A percentile compares a stretch with the other conserved stretches of the same genome.
Conservation (phyloP, 2,329 filamentous ascomycete genomes). For the Apiospora hydei region DNA sequence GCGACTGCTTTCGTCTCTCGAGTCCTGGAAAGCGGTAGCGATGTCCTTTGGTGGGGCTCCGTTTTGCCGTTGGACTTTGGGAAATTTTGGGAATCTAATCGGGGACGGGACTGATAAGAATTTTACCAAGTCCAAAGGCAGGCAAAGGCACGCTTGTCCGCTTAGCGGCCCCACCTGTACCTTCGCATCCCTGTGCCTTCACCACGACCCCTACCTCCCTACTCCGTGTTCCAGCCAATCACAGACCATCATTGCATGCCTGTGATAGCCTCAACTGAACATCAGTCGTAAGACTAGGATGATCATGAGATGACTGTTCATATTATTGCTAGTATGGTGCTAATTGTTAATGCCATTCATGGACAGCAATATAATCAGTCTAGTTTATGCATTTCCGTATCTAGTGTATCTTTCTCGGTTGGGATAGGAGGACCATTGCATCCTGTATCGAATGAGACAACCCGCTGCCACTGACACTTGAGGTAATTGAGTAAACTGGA, state of each 20-base stretch:
- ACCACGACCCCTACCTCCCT: not conserved
- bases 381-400: not conserved
- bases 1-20: not conserved
- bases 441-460: no score
- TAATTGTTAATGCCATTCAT: not conserved
- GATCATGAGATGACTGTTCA: not conserved
- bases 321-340: not conserved
- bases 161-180: not conserved
- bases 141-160: slow-evolving; percentile 6
- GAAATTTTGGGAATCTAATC: slow-evolving; percentile 21
- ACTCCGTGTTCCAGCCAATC: not conserved
- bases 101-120: not conserved
- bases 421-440: no score
- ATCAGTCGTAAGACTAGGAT: not conserved
- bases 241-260: not conserved
- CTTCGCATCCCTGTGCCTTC: not conserved
- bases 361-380: not conserved
- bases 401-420: no score
- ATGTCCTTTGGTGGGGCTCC: slow-evolving; percentile 19
- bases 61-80: not conserved
- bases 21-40: not conserved
- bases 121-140: not conserved
- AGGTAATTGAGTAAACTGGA: not conserved
- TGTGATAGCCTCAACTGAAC: slow-evolving; percentile 7
- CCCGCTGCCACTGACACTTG: no score